Percentiles rank a stretch among this genome's conserved stretches.
phyloP scores from a whole-genome alignment of 2,329 filamentous ascomycete species.

The Pseudopyricularia javanii region DNA sequence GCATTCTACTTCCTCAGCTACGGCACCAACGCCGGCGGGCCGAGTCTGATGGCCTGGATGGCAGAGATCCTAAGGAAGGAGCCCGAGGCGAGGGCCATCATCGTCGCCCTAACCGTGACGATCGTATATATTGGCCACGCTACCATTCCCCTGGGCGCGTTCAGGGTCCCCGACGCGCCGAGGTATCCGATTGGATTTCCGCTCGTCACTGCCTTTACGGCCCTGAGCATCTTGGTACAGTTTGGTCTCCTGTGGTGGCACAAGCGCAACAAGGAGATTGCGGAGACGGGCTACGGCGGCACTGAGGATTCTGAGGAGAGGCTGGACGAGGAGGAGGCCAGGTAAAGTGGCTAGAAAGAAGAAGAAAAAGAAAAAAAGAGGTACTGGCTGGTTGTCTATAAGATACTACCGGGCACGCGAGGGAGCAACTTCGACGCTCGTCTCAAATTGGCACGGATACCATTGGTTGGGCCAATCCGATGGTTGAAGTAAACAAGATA shows the following conservation, averaged over 20 bases:
- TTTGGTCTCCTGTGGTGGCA: constrained; percentile 19
- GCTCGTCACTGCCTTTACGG: constrained; percentile 18
- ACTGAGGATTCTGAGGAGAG: background rate
- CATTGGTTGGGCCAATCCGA: too few species aligned
- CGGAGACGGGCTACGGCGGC: background rate
- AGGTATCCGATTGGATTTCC: constrained; percentile 24
- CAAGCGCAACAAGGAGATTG: constrained; percentile 8
- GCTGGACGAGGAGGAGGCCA: background rate
- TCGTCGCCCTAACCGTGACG: constrained; percentile 23
- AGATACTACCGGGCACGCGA: too few species aligned
- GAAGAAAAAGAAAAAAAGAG: too few species aligned
- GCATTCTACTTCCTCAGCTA: constrained; percentile 23
- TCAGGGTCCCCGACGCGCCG: constrained; percentile 20
- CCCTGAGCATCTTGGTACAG: constrained; percentile 17
- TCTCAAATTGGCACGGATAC: too few species aligned
- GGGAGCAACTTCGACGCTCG: too few species aligned
- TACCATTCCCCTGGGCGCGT: constrained; percentile 23
- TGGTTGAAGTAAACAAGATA: too few species aligned
- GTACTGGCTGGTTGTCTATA: too few species aligned
- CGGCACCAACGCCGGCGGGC: constrained; percentile 18
- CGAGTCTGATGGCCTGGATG: constrained; percentile 23
- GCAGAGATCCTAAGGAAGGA: constrained; percentile 18
- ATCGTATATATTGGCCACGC: constrained; percentile 24
- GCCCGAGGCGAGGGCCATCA: constrained; percentile 21
- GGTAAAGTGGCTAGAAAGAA: too few species aligned